Evolutionary conservation across 371 early-diverging fungal genomes (phyloP), one percentile per base, ranked within the genome.

Genomic region (Mortierella polycephala): DNA sequence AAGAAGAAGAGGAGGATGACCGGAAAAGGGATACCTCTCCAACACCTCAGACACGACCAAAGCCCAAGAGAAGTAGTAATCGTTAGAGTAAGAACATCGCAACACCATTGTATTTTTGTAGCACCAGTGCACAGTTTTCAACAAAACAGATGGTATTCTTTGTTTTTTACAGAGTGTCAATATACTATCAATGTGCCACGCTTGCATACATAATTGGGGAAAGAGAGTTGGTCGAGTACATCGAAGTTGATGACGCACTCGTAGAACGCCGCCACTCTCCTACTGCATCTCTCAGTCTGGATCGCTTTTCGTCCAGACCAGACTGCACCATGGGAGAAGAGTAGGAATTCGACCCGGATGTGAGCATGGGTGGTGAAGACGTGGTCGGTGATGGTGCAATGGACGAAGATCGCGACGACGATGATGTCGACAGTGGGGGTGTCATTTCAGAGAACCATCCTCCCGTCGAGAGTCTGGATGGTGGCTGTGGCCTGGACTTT

Each of bases 211-310:
- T 30, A 30, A 30, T 30, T 30, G 30, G 30, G 30, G 30, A 30
- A 30, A 4, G 4, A 30, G 30, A 4, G 11, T 42, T 13, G 9
- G 53, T 21, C 10, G 64, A 63, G 37, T 56, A 14, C 11, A 30
- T 37, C 30, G 64, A 69, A 45, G 46, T 45, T 4, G 50, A 23
- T 0, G 69, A 64, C 5, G 54, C 13, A 39, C 57, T 69, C 13
- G 63, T 20, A 0, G 76, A 66, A 11, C 77, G 71, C 3, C 77
- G 54, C 77, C 77, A 76, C 45, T 76, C 77, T 2, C 60, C 71
- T n/a, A 76, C 77, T 1, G 77, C 77, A 54, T 71, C 65, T 21
- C 65, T 62, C 10, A 76, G 54, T 41, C 77, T 40, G 0, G 72
- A 46, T 13, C 77, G 63, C 62, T 71, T 71, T 53, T 76, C 77